Conservation (phyloP, 495 filamentous ascomycete genomes). For the Cercophora scortea region DNA sequence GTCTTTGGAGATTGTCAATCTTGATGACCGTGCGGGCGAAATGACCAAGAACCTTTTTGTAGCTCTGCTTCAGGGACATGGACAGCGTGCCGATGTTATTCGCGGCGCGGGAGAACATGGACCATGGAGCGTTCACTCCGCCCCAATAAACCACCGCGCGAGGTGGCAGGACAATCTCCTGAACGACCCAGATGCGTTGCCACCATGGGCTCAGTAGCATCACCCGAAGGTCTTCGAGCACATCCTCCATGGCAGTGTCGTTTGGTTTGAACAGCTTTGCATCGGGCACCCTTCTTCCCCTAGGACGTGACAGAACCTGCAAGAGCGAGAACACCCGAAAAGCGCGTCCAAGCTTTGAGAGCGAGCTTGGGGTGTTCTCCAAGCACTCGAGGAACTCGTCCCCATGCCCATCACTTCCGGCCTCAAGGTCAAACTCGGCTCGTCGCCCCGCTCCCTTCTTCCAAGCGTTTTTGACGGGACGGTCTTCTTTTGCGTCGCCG, state of each 20-base stretch:
- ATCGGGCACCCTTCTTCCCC: neutral
- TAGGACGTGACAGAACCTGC: neutral
- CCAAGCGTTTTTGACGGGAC: neutral
- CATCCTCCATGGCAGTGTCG: no score
- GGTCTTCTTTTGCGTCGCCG: neutral
- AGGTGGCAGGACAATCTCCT: neutral
- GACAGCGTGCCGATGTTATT: neutral
- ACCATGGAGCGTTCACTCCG: neutral
- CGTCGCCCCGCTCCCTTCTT: neutral
- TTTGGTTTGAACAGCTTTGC: no score
- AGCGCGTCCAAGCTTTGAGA: neutral
- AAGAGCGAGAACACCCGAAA: neutral
- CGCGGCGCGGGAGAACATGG: neutral
- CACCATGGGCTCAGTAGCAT: neutral
- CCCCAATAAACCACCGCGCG: neutral
- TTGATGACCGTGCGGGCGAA: neutral
- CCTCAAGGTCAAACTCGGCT: neutral
- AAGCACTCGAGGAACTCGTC: no score
- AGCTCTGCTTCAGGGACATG: neutral
- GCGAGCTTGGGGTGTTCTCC: no score
- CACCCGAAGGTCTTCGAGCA: neutral
- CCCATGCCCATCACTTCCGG: no score
- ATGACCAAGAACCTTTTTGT: neutral
- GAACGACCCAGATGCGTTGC: neutral
- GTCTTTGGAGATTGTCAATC: neutral